A percentile compares a stretch with the other conserved stretches of the same genome.
phyloP scores from a whole-genome alignment of 768 basidiomycete genomes.

The Suillus plorans region DNA sequence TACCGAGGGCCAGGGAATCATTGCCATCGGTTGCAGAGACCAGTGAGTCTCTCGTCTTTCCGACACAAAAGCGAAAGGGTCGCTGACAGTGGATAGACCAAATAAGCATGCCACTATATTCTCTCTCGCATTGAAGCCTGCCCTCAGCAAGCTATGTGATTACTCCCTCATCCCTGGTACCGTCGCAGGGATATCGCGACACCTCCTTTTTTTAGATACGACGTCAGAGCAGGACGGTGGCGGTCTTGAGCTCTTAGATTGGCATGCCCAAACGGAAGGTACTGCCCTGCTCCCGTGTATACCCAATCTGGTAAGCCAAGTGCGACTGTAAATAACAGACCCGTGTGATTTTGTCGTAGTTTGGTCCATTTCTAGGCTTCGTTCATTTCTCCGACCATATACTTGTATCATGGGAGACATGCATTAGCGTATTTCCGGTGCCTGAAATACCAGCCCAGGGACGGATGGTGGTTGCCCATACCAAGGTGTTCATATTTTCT shows the following conservation, averaged over 20 bases:
- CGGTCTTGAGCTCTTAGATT: constrained; percentile 29
- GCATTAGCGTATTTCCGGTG: constrained; percentile 26
- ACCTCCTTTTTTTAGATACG: constrained; percentile 26
- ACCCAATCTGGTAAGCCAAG: constrained; percentile 18
- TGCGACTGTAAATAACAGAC: neutral
- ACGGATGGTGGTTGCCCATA: constrained; percentile 19
- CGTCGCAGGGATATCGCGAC: constrained; percentile 22
- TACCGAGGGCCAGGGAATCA: constrained; percentile 11
- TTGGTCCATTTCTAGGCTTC: constrained; percentile 26
- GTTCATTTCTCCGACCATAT: constrained; percentile 21
- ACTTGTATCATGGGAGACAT: constrained; percentile 28
- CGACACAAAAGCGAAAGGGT: neutral
- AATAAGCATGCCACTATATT: constrained; percentile 20
- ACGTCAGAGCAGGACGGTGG: constrained; percentile 15
- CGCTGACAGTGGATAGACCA: constrained; percentile 9
- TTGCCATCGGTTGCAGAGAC: constrained; percentile 21
- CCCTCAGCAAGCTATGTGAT: constrained; percentile 22
- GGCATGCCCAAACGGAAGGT: constrained; percentile 24
- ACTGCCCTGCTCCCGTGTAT: constrained; percentile 24
- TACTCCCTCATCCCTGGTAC: constrained; percentile 23
- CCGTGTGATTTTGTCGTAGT: constrained; percentile 13
- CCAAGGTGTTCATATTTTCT: constrained; percentile 26
- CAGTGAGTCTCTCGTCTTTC: constrained; percentile 7
- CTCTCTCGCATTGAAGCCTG: constrained; percentile 19
- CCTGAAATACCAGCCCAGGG: constrained; percentile 23